Evolutionary conservation across 805 yeast genomes (phyloP), one percentile per base, ranked within the genome.

Genomic region (Ogataea polymorpha): DNA sequence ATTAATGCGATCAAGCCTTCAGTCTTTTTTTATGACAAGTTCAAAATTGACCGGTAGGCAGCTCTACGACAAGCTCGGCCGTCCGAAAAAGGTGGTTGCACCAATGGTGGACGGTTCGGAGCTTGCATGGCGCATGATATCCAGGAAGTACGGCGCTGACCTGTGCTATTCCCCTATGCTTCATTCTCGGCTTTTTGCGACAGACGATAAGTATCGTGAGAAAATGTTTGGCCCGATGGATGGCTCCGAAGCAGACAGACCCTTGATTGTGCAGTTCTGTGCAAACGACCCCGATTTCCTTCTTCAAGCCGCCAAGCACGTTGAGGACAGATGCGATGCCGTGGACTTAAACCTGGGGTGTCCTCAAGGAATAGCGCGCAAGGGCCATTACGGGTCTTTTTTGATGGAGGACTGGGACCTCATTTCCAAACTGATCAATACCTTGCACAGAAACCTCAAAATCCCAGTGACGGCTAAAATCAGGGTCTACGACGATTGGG

Each of bases 91-190:
- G 49, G 82, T 93, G 18, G 93, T 93, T 15, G 99, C 98, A 3
- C 99, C 99, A 2, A 91, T 93, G 97, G 99, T 93, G 14, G 99
- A 93, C 62, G 97, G 89, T 51, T 81, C 91, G 3, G 99, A 93
- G 58, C 71, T 93, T 14, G 98, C 96, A 2, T 93, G 98, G 98
- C 72, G 99, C 49, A 74, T 86, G 13, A 67, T 93, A 12, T 85
- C 95, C 3, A 73, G 98, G 41, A 71, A 74, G 44, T 83, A 90
- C 55, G 99, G 99, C 3, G 98, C 99, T 0, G 87, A 89, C 2
- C 68, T 93, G 24, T 87, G 96, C 56, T 93, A 91, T 56, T 86
- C 98, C 0, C 99, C 99, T 3, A 93, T 93, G 99, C 77, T 85
- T 50, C 98, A 93, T 63, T 96, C 99, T 3, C 72, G 89, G 35